Evolutionary conservation across 2,329 filamentous ascomycete genomes (phyloP).

Genomic region (Aureobasidium melanogenum): DNA sequence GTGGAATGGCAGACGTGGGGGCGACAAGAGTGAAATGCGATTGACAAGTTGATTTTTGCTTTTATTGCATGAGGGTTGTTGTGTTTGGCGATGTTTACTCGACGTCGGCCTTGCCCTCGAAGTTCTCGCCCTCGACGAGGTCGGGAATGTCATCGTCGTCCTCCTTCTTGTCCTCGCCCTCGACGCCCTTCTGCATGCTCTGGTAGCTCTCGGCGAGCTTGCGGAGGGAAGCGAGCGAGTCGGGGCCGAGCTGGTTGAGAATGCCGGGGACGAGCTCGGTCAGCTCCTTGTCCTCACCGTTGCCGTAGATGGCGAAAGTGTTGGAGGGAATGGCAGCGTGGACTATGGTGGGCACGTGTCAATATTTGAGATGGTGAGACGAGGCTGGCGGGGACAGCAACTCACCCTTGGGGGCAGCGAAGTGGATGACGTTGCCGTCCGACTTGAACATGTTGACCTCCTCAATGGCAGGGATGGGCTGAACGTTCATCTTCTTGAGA

Average conservation of each 20-base stretch:
- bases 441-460: constrained; percentile 99
- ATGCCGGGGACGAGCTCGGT: constrained; percentile 98
- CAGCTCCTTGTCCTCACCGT: constrained; percentile 98
- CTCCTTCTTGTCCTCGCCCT: constrained; percentile 62
- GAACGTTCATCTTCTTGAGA: constrained; percentile 99
- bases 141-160: constrained; percentile 88
- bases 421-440: constrained; percentile 99
- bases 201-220: constrained; percentile 99
- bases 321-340: constrained; percentile 96
- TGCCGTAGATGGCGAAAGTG: constrained; percentile 99
- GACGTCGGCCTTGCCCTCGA: constrained; percentile 79
- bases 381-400: constrained; percentile 16
- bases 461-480: constrained; percentile 99
- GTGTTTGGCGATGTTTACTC: constrained; percentile 50
- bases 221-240: constrained; percentile 93
- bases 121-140: constrained; percentile 93
- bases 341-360: constrained; percentile 47
- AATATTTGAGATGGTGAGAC: not conserved
- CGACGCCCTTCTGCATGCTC: constrained; percentile 89
- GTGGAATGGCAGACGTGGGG: not conserved
- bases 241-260: constrained; percentile 97
- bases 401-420: constrained; percentile 92
- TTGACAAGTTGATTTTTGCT: constrained; percentile 9
- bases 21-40: not conserved
- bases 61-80: not conserved